Conservation (phyloP, 1,284 basidiomycete species). For the Pyrrhoderma noxium region DNA sequence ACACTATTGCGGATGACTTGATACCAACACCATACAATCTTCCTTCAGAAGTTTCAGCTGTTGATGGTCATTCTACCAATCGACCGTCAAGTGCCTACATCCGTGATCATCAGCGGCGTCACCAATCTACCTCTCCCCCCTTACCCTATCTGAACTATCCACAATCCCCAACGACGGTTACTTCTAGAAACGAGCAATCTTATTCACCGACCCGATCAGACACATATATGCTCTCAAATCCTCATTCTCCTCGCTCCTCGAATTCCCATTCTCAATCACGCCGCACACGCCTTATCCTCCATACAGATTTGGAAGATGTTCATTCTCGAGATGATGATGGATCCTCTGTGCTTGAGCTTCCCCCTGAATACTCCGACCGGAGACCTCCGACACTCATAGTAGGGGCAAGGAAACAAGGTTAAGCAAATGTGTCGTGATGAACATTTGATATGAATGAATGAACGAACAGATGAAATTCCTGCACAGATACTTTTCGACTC, state of each 20-base stretch:
- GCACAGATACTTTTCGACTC: no score
- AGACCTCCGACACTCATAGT: conserved; percentile 25
- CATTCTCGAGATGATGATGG: conserved; percentile 34
- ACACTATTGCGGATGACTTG: conserved; percentile 17
- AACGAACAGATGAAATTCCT: no score
- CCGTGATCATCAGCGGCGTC: neutral
- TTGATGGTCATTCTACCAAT: conserved; percentile 14
- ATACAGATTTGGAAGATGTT: conserved; percentile 62
- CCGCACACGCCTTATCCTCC: conserved; percentile 49
- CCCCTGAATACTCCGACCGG: conserved; percentile 62
- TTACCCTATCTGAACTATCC: neutral
- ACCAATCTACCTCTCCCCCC: no score
- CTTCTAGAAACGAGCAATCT: neutral
- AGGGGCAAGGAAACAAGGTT: neutral
- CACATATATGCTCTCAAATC: conserved; percentile 3
- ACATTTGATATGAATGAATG: neutral
- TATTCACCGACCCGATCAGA: conserved; percentile 9
- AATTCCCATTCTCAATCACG: neutral
- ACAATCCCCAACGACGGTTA: neutral
- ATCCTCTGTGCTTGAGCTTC: conserved; percentile 61
- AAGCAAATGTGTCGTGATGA: neutral
- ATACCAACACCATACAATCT: conserved; percentile 24
- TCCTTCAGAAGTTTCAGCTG: conserved; percentile 18
- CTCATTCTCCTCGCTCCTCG: neutral
- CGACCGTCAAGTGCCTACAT: neutral